These are phyloP conservation scores for Cryptosporidium viatorum DNA, from an alignment of 169 alveolate species.

Conservation along the genomic window DNA sequence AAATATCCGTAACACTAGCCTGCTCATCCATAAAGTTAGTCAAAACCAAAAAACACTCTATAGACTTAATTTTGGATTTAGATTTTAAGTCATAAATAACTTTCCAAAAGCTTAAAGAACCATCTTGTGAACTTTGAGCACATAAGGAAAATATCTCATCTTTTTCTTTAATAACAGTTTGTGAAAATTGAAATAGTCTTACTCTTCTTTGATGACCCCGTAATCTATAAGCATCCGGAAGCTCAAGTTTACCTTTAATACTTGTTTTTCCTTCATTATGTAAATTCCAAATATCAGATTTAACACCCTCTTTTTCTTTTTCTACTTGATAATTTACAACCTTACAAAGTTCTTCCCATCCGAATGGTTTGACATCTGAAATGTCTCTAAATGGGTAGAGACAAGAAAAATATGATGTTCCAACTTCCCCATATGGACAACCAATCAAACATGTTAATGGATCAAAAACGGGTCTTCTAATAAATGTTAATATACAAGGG, in stretches of 20 bases:
- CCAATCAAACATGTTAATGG: constrained; percentile 63
- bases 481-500: constrained; percentile 70
- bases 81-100: constrained; percentile 35
- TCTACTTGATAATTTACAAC: background rate
- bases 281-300: constrained; percentile 41
- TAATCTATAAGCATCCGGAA: constrained; percentile 60
- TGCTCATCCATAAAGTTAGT: constrained; percentile 73
- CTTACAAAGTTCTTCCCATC: constrained; percentile 38
- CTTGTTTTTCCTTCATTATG: constrained; percentile 40
- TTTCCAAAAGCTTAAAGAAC: constrained; percentile 68
- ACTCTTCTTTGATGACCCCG: constrained; percentile 68
- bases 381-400: constrained; percentile 50
- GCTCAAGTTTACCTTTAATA: constrained; percentile 8
- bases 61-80: constrained; percentile 20
- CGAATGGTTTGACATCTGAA: constrained; percentile 41
- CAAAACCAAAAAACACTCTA: constrained; percentile 63
- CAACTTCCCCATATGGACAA: constrained; percentile 72
- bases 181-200: constrained; percentile 40
- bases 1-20: constrained; percentile 64
- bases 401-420: constrained; percentile 72
- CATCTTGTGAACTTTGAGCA: constrained; percentile 73
- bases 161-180: constrained; percentile 30
- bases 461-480: constrained; percentile 64
- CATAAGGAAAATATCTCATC: constrained; percentile 54
- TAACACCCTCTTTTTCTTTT: background rate